phyloP scores from a whole-genome alignment of 1,139 yeast genomes.

The Kurtzmaniella quercitrusa region DNA sequence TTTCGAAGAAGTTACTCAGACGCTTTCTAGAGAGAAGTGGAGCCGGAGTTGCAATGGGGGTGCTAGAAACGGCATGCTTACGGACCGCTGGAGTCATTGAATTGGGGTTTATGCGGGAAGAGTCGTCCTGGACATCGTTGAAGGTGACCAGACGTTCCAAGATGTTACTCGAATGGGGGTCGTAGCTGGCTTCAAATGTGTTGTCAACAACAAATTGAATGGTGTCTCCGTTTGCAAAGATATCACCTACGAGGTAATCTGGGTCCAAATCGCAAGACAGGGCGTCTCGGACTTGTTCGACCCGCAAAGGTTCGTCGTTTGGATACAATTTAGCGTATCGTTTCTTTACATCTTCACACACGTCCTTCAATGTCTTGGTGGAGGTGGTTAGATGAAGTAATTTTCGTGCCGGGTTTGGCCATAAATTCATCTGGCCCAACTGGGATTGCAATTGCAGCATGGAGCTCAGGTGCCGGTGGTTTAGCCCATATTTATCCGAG shows the following conservation, averaged over 20 bases:
- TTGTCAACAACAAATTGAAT: slow-evolving; percentile 51
- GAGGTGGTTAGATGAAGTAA: slow-evolving; percentile 61
- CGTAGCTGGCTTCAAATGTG: slow-evolving; percentile 16
- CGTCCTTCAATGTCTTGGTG: slow-evolving; percentile 36
- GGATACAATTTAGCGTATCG: slow-evolving; percentile 64
- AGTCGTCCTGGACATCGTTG: neutral
- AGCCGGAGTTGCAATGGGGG: slow-evolving; percentile 20
- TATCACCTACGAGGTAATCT: slow-evolving; percentile 60
- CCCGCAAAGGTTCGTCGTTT: slow-evolving; percentile 45
- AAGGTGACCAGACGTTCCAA: neutral
- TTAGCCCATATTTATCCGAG: neutral
- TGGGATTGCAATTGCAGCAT: neutral
- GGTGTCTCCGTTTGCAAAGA: slow-evolving; percentile 52
- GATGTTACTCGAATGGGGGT: neutral
- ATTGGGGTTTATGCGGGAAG: neutral
- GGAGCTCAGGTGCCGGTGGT: neutral
- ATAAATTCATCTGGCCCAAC: neutral
- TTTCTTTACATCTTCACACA: slow-evolving; percentile 45
- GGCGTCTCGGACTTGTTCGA: slow-evolving; percentile 58
- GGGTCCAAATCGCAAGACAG: slow-evolving; percentile 74
- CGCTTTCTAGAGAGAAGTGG: slow-evolving; percentile 13
- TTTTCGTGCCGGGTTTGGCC: slow-evolving; percentile 24
- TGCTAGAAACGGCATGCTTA: slow-evolving; percentile 6
- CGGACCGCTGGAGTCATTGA: neutral
- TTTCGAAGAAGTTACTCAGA: slow-evolving; percentile 22